Base-by-base conservation (phyloP, 805 yeast genomes). In the Cyberlindnera meyerae region DNA sequence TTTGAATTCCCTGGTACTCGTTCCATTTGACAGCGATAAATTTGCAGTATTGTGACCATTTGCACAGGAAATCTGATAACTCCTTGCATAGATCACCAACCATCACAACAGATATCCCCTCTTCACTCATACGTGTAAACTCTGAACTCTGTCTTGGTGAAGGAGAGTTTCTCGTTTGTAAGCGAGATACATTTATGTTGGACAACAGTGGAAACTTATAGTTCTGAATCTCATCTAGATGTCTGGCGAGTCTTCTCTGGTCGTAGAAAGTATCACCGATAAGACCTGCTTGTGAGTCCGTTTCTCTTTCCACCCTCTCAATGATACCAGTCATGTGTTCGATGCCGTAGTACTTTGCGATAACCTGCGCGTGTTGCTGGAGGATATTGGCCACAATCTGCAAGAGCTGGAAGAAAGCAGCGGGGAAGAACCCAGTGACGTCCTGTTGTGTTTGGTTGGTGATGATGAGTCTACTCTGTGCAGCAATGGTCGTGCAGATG, bases 271-370 rank as follows among this genome's bases (percentile, higher is more conserved):
- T 84, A 57, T 90, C 97, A 37, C 84, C 68, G 4, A 93, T 83
- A 29, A 93, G 66, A 1, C 95, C 94, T 18, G 90, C 81, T 54
- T 93, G 98, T n/a, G 89, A 69, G 54, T 93, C 98, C 21, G 93
- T 80, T 54, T 93, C 98, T 33, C 74, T 66, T 60, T 90, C 95
- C 22, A 93, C 80, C 33, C 75, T 74, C 14, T 73, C 75, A 48
- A 89, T 70, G 8, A 90, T 88, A 24, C 70, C 70, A 3, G 71
- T 62, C 68, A 89, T 78, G 12, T 79, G 78, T 8, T 62, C 44
- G 4, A 47, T 43, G 14, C 90, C 95, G 54, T 93, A 93, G 54
- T 79, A 82, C 33, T 69, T 70, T 28, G 71, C 73, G 18, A 93
- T 87, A 27, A 93, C 72, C 9, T 79, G 81, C 0, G 93, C 76